Base-by-base conservation (phyloP, 441 rosid species). In the Omphalea diandra region DNA sequence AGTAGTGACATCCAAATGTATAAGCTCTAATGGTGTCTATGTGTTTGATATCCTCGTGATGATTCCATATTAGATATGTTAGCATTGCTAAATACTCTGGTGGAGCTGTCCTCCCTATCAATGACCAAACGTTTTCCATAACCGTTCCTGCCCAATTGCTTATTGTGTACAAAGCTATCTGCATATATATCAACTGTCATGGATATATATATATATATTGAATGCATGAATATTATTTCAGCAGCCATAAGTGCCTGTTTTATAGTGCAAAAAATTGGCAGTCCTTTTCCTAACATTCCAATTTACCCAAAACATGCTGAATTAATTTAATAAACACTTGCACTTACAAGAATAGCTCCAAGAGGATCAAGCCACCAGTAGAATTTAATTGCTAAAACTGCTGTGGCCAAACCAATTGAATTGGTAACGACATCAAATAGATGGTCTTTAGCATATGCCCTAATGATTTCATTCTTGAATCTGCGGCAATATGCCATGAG, bases 361-460 rank as follows among this genome's bases (percentile, higher is more conserved):
- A 78, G 7, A 4, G 97, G 94, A 78, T 90, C 94, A 32, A 90
- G 76, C 91, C 94, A 88, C 88, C 92, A 83, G 85, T 69, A 76
- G 81, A 74, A 87, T 70, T 65, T 80, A 73, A 88, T 81, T n/a
- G 94, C 86, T 40, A 84, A 61, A 7, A 88, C 80, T 0, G 92
- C 94, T 6, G 92, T 50, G 63, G 58, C 88, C 14, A 87, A 78
- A 31, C 94, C 94, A 7, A 90, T 63, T 17, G 90, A 85, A 75
- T 88, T 88, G 14, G 92, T 88, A 15, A 90, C 69, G 36, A 90
- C 97, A 41, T 90, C 94, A 31, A 90, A 90, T 53, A 85, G 65
- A 69, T 90, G 97, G 73, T 90, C 97, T 61, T 90, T 80, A 27
- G 92, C 90, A 53, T 87, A 89, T 15, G 97, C 87, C 31, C 81